Evolutionary conservation across 345 rosid species (phyloP), one percentile per base, ranked within the genome.

Genomic region (Clarkia xantiana): DNA sequence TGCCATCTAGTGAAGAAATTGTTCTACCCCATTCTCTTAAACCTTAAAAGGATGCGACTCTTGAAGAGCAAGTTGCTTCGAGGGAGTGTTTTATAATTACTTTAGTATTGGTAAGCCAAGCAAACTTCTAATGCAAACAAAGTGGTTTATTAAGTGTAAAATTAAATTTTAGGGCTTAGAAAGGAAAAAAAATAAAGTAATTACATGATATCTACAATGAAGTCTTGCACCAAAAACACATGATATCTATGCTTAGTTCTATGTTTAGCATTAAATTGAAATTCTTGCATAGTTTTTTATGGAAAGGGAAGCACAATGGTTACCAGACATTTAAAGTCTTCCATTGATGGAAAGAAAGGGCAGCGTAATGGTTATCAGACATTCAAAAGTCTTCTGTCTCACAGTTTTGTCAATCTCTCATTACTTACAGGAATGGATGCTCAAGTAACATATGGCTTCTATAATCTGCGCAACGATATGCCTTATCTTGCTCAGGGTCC

Each of bases 401-500:
- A 36, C 36, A 16, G 43, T 44, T 39, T 40, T 15, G 11, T 0
- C 43, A 10, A 25, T 56, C 53, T 49, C 42, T 54, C 34, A 19
- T 40, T 7, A 47, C 53, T 16, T 57, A 11, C 61, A 86, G 98
- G 99, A 54, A 93, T 93, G 99, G 99, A 93, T 63, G 99, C 99
- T 62, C 91, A 84, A 71, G 88, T 93, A 52, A 96, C 95, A 29
- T 87, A 87, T 53, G 94, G 96, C 17, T 93, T 93, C 71, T 96
- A 93, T 54, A 84, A 82, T 75, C 69, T 93, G 65, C 99, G 96
- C 14, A 82, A 82, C 61, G 91, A 80, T 54, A 93, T 82, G 61
- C 96, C 99, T 58, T 68, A 73, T 67, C 96, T 93, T 75, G 99
- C 99, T 0, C 81, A 74, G 58, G 94, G 99, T 45, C 99, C 99